These are phyloP conservation scores for Podospora bellae-mahoneyi DNA, from an alignment of 495 filamentous ascomycete species.

Conservation along the genomic window DNA sequence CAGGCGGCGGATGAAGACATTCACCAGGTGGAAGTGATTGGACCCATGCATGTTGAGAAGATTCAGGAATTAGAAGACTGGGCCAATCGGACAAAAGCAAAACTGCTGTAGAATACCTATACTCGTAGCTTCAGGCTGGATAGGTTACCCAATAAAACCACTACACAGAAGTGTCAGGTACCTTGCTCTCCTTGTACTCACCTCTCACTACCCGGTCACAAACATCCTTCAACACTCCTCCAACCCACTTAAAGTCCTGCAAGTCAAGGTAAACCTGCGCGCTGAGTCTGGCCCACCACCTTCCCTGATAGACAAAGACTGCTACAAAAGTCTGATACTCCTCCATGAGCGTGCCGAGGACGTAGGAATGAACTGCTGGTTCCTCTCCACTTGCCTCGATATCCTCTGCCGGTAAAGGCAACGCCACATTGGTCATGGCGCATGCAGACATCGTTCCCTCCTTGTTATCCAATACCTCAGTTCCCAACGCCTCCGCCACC, in stretches of 20 bases:
- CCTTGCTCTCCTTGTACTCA: conserved; percentile 40
- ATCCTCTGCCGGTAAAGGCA: conserved; percentile 54
- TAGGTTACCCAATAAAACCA: too few species aligned
- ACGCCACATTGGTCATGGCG: conserved; percentile 65
- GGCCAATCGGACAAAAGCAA: not conserved
- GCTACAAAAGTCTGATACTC: conserved; percentile 71
- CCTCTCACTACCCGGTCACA: conserved; percentile 56
- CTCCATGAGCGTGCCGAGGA: conserved; percentile 51
- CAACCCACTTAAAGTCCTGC: conserved; percentile 74
- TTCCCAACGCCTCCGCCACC: conserved; percentile 62
- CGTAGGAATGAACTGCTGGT: conserved; percentile 49
- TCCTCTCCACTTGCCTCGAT: conserved; percentile 32
- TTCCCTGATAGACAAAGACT: conserved; percentile 54
- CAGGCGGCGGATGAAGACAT: not conserved
- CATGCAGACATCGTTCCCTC: conserved; percentile 42
- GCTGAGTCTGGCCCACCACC: conserved; percentile 68
- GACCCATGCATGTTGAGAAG: conserved; percentile 1
- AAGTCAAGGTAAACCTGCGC: conserved; percentile 77
- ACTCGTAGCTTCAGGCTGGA: too few species aligned
- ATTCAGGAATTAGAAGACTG: not conserved
- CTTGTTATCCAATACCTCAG: conserved; percentile 64
- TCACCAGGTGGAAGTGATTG: not conserved
- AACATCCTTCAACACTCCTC: conserved; percentile 55
- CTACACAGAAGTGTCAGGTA: too few species aligned
- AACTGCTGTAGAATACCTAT: not conserved